A percentile compares a stretch with the other conserved stretches of the same genome.
Conservation (phyloP, 495 filamentous ascomycete species). For the Neurospora sp. region DNA sequence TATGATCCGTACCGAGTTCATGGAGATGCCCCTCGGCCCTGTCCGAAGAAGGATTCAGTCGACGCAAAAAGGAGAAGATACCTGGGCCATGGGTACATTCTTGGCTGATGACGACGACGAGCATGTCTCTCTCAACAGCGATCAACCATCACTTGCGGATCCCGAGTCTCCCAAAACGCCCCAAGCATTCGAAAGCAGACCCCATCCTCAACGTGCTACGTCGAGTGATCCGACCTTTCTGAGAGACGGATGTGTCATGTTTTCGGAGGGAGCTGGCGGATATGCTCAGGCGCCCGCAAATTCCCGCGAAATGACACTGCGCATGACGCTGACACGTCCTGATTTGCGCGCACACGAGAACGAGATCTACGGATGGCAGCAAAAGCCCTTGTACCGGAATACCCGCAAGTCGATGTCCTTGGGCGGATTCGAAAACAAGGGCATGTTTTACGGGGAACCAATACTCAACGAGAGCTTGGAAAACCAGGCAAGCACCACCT, state of each 20-base stretch:
- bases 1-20: constrained; percentile 1
- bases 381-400: constrained; percentile 24
- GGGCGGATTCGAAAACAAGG: constrained; percentile 6
- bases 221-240: constrained; percentile 5
- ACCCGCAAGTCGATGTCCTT: constrained; percentile 9
- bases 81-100: constrained; percentile 36
- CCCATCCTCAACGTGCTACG: constrained; percentile 23
- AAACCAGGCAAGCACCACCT: constrained; percentile 3
- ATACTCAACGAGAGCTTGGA: constrained; percentile 24
- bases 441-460: constrained; percentile 6
- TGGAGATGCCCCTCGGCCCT: constrained; percentile 7
- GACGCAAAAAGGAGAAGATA: constrained; percentile 21
- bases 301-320: constrained; percentile 84
- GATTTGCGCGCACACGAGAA: constrained; percentile 66
- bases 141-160: constrained; percentile 40
- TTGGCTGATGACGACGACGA: constrained; percentile 41
- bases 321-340: constrained; percentile 86
- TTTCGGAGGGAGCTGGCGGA: constrained; percentile 16
- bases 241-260: constrained; percentile 17
- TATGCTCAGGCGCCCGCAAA: constrained; percentile 47
- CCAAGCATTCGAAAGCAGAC: constrained; percentile 28
- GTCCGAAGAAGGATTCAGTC: constrained; percentile 4
- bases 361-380: constrained; percentile 48
- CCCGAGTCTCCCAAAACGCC: constrained; percentile 47
- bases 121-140: constrained; percentile 36